Evolutionary conservation across 179 eudicot species (phyloP), one percentile per base, ranked within the genome.

Genomic region (Sideroxylon spinosum): DNA sequence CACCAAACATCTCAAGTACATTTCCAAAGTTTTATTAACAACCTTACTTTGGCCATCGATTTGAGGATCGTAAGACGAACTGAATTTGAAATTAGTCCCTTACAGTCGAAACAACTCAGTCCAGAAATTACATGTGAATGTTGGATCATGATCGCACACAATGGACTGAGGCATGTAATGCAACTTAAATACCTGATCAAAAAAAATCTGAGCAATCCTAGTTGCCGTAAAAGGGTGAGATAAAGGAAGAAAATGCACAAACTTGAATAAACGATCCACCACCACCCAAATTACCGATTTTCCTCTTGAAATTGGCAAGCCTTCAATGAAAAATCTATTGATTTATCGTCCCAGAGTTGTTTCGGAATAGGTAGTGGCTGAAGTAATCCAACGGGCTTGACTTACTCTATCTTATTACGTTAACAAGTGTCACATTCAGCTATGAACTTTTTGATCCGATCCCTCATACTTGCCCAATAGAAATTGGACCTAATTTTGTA

Each of bases 311-410:
- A 13, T 4, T 12, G 71, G 49, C 20, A 68, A 44, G 7, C 49
- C 71, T 9, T 68, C 71, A 29, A 68, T 44, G 19, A 68, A 68
- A 68, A 68, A 68, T 68, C 13, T 20, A 29, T 68, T 68, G 71
- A 29, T 8, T 29, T 68, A 14, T 68, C 53, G 16, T 32, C 52
- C 20, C 72, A 68, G 6, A 68, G 4, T 37, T 37, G 49, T 1
- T 13, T 8, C 0, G 53, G 53, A 9, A 37, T 13, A 0, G 52
- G 72, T 7, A 68, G 9, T 2, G 72, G 49, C 7, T 68, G 72
- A 3, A 68, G 25, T 4, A 68, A 44, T 17, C 52, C 20, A 6
- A 52, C 23, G 8, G 72, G 72, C 3, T 44, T 37, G 25, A 68
- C 8, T 3, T 68, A 20, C 6, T 46, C 52, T 2, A 37, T 22